Base-by-base conservation (phyloP, 495 filamentous ascomycete species). In the Penicillium robsamsonii region DNA sequence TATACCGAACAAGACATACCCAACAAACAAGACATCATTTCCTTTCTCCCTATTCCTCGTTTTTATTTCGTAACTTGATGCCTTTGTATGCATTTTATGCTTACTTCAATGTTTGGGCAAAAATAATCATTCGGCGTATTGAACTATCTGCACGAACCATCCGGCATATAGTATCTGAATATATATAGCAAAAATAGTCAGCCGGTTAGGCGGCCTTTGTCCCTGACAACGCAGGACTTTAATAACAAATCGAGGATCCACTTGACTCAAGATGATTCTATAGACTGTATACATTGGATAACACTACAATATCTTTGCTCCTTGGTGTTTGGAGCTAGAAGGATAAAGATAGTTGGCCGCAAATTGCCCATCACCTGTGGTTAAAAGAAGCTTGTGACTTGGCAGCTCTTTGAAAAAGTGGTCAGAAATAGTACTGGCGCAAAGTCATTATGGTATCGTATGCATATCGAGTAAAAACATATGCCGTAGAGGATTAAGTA, bases 401-500 rank as follows among this genome's bases (percentile, higher is more conserved):
- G 6, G 35, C 15, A 37, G 6, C 15, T 7, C 35, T n/a, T 37
- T 15, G 12, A n/a, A 37, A 37, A 8, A 5, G 15, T 4, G 6
- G 15, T n/a, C 6, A n/a, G 35, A 37, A 46, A 30, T 30, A 50
- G 30, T 15, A 50, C 17, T 50, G 15, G 37, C 37, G 12, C 33
- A 46, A 46, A 27, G 8, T 46, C 42, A 54, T 46, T 24, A 46
- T 47, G 57, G 44, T 56, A 55, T 60, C 51, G 12, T 35, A 33
- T 53, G 20, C n/a, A 37, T 35, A 13, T 47, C 41, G 2, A 53
- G 13, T 33, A 13, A 35, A 33, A 57, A 53, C n/a, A 46, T 15
- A 58, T 31, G 10, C 24, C 18, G n/a, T 10, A 40, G 24, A 20
- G 22, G 29, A 11, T 22, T 44, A 46, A 35, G n/a, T 12, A 17